A percentile compares a stretch with the other conserved stretches of the same genome.
These are phyloP conservation scores for Calonectria honghensis DNA, from an alignment of 2,329 filamentous ascomycete species.

Conservation along the genomic window DNA sequence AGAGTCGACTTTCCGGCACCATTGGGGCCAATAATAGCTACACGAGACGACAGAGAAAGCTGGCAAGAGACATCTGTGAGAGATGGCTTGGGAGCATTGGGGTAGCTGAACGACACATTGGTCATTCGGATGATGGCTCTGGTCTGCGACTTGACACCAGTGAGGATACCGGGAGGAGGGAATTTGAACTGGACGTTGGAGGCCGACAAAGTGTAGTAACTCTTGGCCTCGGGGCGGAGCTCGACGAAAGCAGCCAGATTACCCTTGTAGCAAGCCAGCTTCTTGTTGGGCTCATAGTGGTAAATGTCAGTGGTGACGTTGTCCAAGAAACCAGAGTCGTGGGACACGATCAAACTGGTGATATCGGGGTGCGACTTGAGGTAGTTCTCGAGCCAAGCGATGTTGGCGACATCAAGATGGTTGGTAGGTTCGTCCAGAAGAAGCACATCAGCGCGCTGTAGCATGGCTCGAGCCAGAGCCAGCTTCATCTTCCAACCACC, in stretches of 20 bases:
- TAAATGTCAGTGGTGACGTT: constrained; percentile 99
- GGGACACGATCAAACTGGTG: constrained; percentile 96
- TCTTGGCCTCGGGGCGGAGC: constrained; percentile 94
- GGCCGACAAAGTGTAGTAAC: constrained; percentile 96
- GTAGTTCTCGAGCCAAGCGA: constrained; percentile 96
- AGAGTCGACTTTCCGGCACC: constrained; percentile 98
- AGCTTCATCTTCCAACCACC: constrained; percentile 99
- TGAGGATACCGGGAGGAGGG: constrained; percentile 93
- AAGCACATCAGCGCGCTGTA: constrained; percentile 96
- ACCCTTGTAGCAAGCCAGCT: constrained; percentile 89
- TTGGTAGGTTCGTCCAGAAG: constrained; percentile 99
- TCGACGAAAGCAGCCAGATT: constrained; percentile 90
- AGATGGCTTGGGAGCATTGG: constrained; percentile 91
- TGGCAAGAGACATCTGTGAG: constrained; percentile 90
- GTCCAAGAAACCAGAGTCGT: constrained; percentile 98
- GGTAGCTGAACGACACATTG: constrained; percentile 94
- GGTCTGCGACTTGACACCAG: constrained; percentile 95
- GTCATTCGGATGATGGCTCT: constrained; percentile 96
- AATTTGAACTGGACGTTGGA: constrained; percentile 97
- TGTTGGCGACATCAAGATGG: constrained; percentile 96
- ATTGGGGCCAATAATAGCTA: constrained; percentile 97
- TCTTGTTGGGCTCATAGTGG: constrained; percentile 97
- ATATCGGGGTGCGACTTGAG: constrained; percentile 97
- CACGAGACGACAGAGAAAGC: constrained; percentile 90
- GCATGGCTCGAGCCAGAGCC: constrained; percentile 95